Percentiles rank a stretch among this genome's conserved stretches.
These are phyloP conservation scores for Hansfordia pulvinata DNA, from an alignment of 2,329 filamentous ascomycete genomes.

Conservation along the genomic window DNA sequence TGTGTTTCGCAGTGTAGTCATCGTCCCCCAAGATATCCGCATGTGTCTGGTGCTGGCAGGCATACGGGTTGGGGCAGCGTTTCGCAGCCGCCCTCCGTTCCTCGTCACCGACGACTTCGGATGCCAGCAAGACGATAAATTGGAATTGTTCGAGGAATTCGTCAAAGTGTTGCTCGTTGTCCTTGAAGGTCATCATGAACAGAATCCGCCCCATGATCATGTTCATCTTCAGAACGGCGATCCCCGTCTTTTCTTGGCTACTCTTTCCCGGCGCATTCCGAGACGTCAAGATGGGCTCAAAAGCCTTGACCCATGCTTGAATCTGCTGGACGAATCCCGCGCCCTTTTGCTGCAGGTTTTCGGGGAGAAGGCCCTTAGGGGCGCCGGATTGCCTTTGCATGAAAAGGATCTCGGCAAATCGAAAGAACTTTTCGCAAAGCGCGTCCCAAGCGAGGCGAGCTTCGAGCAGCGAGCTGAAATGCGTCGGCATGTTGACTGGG, in stretches of 20 bases:
- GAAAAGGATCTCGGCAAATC: constrained; percentile 43
- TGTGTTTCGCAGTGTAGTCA: constrained; percentile 31
- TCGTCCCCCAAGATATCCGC: constrained; percentile 25
- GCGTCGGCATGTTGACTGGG: constrained; percentile 24
- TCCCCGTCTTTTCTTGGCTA: constrained; percentile 43
- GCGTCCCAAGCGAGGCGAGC: constrained; percentile 43
- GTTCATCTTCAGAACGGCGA: constrained; percentile 48
- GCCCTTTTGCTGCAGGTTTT: constrained; percentile 31
- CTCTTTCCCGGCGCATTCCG: constrained; percentile 33
- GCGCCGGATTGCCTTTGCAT: constrained; percentile 29
- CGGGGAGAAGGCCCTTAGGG: constrained; percentile 38
- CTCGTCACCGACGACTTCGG: constrained; percentile 45
- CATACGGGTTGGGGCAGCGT: constrained; percentile 27
- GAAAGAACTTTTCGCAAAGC: constrained; percentile 40
- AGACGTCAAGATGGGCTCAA: constrained; percentile 37
- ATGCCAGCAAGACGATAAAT: constrained; percentile 40
- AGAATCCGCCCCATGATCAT: constrained; percentile 44
- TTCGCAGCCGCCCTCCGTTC: constrained; percentile 34
- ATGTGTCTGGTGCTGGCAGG: constrained; percentile 23
- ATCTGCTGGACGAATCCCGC: constrained; percentile 33
- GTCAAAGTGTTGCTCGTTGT: constrained; percentile 45
- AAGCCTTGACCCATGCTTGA: constrained; percentile 40
- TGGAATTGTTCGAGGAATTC: constrained; percentile 35
- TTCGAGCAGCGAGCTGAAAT: constrained; percentile 36
- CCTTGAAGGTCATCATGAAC: constrained; percentile 46